These are phyloP conservation scores for Periconia macrospinosa DNA, from an alignment of 2,329 filamentous ascomycete genomes.

Conservation along the genomic window DNA sequence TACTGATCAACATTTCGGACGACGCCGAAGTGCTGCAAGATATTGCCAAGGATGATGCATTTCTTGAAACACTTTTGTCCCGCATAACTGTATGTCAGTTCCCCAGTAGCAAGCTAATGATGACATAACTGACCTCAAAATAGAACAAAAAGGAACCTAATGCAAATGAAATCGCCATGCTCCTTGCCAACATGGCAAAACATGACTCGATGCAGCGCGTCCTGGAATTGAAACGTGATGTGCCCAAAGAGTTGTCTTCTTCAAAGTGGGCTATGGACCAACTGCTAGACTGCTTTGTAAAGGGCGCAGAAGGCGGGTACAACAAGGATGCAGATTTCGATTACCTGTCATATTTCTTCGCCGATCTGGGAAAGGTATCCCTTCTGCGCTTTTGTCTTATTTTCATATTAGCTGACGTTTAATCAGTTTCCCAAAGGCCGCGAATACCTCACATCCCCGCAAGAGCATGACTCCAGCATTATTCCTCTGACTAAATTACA, in stretches of 20 bases:
- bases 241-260: slow-evolving; percentile 70
- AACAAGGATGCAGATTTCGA: slow-evolving; percentile 88
- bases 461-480: slow-evolving; percentile 73
- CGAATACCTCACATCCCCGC: slow-evolving; percentile 71
- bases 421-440: slow-evolving; percentile 69
- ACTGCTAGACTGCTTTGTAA: slow-evolving; percentile 93
- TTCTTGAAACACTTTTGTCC: slow-evolving; percentile 72
- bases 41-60: slow-evolving; percentile 76
- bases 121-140: slow-evolving; percentile 7
- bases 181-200: slow-evolving; percentile 90
- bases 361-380: slow-evolving; percentile 74
- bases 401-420: neutral
- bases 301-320: slow-evolving; percentile 78
- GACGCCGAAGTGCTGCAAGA: slow-evolving; percentile 74
- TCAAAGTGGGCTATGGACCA: slow-evolving; percentile 82
- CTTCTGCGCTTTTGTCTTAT: neutral
- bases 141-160: slow-evolving; percentile 75
- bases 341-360: slow-evolving; percentile 92
- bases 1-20: slow-evolving; percentile 82
- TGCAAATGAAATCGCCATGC: slow-evolving; percentile 84
- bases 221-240: slow-evolving; percentile 66
- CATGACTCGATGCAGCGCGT: slow-evolving; percentile 72
- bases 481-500: slow-evolving; percentile 91
- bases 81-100: slow-evolving; percentile 74
- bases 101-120: slow-evolving; percentile 4